Evolutionary conservation across 2,329 filamentous ascomycete species (phyloP).

Genomic region (Xylaria sp.): DNA sequence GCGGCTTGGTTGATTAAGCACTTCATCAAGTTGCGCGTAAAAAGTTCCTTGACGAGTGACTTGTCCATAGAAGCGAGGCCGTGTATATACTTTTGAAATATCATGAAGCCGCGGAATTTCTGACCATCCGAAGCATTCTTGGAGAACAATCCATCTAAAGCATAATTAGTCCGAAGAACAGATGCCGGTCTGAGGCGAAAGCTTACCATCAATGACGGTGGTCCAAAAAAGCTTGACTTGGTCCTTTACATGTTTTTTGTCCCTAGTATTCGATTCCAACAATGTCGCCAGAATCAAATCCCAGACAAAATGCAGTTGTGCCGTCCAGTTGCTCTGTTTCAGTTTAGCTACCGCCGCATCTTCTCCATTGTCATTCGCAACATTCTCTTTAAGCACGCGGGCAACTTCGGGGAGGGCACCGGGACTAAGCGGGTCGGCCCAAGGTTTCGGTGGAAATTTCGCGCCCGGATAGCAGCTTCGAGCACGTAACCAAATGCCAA

Average conservation of each 20-base stretch:
- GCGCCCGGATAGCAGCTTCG: conserved; percentile 71
- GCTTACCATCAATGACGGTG: conserved; percentile 84
- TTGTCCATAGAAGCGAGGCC: conserved; percentile 58
- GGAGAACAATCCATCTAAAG: conserved; percentile 82
- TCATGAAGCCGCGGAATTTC: conserved; percentile 90
- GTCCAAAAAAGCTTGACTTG: conserved; percentile 85
- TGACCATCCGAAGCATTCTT: conserved; percentile 84
- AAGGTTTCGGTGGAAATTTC: conserved; percentile 75
- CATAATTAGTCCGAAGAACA: conserved; percentile 22
- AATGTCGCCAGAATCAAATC: conserved; percentile 75
- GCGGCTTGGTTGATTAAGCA: conserved; percentile 86
- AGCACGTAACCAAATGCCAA: conserved; percentile 86
- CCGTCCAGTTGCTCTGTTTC: conserved; percentile 79
- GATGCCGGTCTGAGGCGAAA: not conserved
- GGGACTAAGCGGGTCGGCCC: conserved; percentile 79
- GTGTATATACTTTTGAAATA: conserved; percentile 81
- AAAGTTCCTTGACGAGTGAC: conserved; percentile 68
- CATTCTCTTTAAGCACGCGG: conserved; percentile 81
- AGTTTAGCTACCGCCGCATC: conserved; percentile 57
- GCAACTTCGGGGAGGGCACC: conserved; percentile 76
- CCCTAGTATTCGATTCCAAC: conserved; percentile 49
- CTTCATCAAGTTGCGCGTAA: conserved; percentile 84
- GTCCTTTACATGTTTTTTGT: conserved; percentile 53
- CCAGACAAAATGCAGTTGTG: conserved; percentile 90
- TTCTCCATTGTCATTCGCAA: conserved; percentile 63